Base-by-base conservation (phyloP, 345 rosid genomes). In the Eucalyptus fibrosa region DNA sequence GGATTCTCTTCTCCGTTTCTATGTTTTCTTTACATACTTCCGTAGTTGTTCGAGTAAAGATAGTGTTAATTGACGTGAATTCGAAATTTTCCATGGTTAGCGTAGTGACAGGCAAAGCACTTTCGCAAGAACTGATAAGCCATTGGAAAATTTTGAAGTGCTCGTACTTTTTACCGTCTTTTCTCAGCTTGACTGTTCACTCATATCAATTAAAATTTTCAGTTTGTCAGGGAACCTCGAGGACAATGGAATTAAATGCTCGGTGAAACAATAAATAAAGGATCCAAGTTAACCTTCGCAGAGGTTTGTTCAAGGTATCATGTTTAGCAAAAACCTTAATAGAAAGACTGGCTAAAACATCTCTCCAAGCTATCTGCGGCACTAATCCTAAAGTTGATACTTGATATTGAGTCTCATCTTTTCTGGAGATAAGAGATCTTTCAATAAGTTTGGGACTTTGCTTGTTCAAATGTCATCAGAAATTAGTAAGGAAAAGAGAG, bases 1-100 rank as follows among this genome's bases (percentile, higher is more conserved):
- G 62, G 30, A 56, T 56, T 21, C 28, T 0, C 3, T 56, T 23
- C 10, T 56, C 12, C 0, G 0, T 56, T 9, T 24, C 1, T 56
- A 4, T 9, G 12, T 3, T 23, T 56, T 56, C 23, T 14, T 51
- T 18, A 51, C 56, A 7, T 50, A 50, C 7, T 14, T 5, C 51
- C 0, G 51, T 14, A 50, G 51, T 14, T 17, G 9, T 17, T 18
- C 21, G 21, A 17, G 23, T 51, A 51, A 51, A 51, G 56, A 18
- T 7, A 7, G 4, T 7, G 23, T 51, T 51, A 51, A 51, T 51
- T 51, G 56, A 51, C 7, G 56, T 51, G 0, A 17, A 3, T 18
- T 51, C 23, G 9, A 24, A 4, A 56, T 0, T 23, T 56, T 56
- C 30, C 5, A 55, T 9, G 28, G 62, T 56, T 56, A 56, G 12